Base-by-base conservation (phyloP, 345 rosid species). In the Sonneratia caseolaris region DNA sequence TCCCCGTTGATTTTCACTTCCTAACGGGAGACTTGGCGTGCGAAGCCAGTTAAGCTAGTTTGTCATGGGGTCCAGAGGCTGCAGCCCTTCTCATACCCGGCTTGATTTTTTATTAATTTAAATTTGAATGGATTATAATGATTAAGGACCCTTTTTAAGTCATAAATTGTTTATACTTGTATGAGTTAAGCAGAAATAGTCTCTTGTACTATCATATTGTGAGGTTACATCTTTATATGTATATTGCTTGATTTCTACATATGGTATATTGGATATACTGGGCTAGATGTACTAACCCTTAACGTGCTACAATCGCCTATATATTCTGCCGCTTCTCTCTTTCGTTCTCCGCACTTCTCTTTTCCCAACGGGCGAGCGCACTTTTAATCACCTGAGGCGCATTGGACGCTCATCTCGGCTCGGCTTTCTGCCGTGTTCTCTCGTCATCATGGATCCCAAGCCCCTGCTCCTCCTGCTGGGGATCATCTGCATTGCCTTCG, bases 401-500 rank as follows among this genome's bases (percentile, higher is more conserved):
- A 1, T 27, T 27, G 32, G 8, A 24, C 48, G 6, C 48, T 51
- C 12, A 12, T 51, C 42, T 49, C 43, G 32, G 32, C 32, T 27
- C 32, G 32, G 32, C 2, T 70, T 27, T 51, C 24, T 57, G 24
- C 37, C 35, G 47, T 40, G 68, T 43, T 49, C 45, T 24, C 24
- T 10, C 35, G 22, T 9, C 67, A 64, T 48, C 66, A 56, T 68
- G 68, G 71, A 57, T 55, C 73, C n/a, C 51, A 53, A 15, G 18
- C 38, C 68, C 7, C 53, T 36, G 27, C 43, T 76, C 19, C 74
- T 71, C 49, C 42, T 71, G 40, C 67, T 76, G 19, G 79, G 51
- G 5, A 42, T 71, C 61, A 47, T 72, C 75, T 67, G 71, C 79
- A 76, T 71, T 76, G 79, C 68, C 71, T 19, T 48, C 68, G 71